Evolutionary conservation across 192 early-diverging fungal genomes (phyloP), one percentile per base, ranked within the genome.

Genomic region (Rhizoclosmatium globosum): DNA sequence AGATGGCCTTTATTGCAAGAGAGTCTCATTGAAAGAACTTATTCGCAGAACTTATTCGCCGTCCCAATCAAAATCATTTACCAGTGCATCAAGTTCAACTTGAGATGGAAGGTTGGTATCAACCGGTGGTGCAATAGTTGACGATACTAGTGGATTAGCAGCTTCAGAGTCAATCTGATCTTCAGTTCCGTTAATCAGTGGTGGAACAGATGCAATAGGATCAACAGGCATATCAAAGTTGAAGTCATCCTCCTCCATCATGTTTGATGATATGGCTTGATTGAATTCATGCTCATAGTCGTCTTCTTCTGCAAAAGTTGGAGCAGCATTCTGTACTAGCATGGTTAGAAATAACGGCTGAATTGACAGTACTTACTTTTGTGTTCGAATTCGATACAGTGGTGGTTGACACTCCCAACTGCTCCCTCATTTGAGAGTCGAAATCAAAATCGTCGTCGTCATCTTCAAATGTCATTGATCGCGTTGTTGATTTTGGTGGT

Each of bases 201-300:
- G n/a, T n/a, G n/a, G n/a, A n/a, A n/a, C n/a, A n/a, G n/a, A n/a
- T n/a, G n/a, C n/a, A n/a, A n/a, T n/a, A n/a, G n/a, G n/a, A n/a
- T 64, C 39, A 41, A 41, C 62, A 7, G n/a, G 23, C 7, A 9
- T 4, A 4, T 50, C 48, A 50, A 50, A 50, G 15, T 50, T 15
- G 15, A 50, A 50, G 48, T 50, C 48, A 9, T 50, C 48, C 15
- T 50, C 48, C 6, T 50, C 23, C 62, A 64, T 64, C 62, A 7
- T 4, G n/a, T n/a, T n/a, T 41, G 4, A 4, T 21, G 21, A 11
- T 43, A 68, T 11, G 43, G 43, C 17, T 11, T 21, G 67, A 19
- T 41, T 39, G 43, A 41, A 68, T 68, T 68, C 67, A 43, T 41
- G 67, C 42, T 68, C 67, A 46, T 68, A 21, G 67, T 39, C 67